Evolutionary conservation across 164 flowering plant species (phyloP), one percentile per base, ranked within the genome.

Genomic region (Dillenia turbinata): DNA sequence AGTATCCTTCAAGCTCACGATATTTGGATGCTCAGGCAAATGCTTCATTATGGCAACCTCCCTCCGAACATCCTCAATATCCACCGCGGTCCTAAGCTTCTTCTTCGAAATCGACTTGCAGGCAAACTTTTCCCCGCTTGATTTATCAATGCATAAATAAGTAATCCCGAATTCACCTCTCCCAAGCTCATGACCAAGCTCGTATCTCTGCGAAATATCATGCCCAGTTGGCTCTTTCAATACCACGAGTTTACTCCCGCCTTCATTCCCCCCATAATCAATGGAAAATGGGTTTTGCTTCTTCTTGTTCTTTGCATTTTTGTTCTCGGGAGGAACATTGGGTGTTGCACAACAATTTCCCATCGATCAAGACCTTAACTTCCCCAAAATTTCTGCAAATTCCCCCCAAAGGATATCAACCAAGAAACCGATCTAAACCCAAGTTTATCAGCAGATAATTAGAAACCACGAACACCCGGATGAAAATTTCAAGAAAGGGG

Each of bases 301-400:
- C 54, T 80, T 77, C 71, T 73, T 84, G 65, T 73, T 68, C 64
- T 70, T 81, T 61, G 59, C 72, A 61, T 68, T 71, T 24, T 62
- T 74, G 54, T 77, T 73, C 56, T 49, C 64, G 1, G 75, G 47
- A 44, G 80, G 53, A 24, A n/a, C 53, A 9, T 13, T 66, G 12
- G 94, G 89, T 11, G 63, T 57, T 1, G 52, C 80, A 71, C 97
- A 91, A 61, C 97, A 89, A 73, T 91, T 91, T 3, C 96, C 97
- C 97, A 91, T 90, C 48, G 52, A 54, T 77, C 73, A 64, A 66
- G 52, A 44, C 51, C 46, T 55, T 40, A 48, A 54, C 3, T 26
- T 47, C 24, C 15, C n/a, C 40, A 4, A 33, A 33, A 33, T 4
- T 33, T 33, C 40, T 33, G 7, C 40, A 33, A 33, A 33, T 33